These are phyloP conservation scores for Berkeleyomyces basicola DNA, from an alignment of 2,329 filamentous ascomycete species.

Conservation along the genomic window DNA sequence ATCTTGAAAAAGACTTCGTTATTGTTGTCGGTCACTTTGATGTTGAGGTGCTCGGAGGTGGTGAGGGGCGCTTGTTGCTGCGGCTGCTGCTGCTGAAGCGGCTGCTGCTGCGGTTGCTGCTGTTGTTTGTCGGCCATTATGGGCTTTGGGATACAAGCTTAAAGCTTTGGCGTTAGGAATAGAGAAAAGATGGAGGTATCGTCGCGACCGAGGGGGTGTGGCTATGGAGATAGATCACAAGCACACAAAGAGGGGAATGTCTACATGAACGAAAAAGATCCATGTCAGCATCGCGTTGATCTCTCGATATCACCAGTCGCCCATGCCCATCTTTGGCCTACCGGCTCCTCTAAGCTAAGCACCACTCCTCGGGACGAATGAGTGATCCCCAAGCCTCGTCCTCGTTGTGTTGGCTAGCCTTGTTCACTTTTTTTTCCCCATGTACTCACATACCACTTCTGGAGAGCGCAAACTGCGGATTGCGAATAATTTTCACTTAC, in stretches of 20 bases:
- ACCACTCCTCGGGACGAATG: neutral
- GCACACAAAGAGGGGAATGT: neutral
- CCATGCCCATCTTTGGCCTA: no score
- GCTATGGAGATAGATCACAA: neutral
- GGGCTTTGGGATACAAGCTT: neutral
- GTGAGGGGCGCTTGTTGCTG: conserved; percentile 19
- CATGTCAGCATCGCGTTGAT: neutral
- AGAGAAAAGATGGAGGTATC: neutral
- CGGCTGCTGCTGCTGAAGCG: conserved; percentile 18
- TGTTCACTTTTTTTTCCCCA: neutral
- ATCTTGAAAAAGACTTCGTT: conserved; percentile 99
- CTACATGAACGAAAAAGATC: neutral
- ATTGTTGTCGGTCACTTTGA: conserved; percentile 98
- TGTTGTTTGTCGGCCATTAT: conserved; percentile 29
- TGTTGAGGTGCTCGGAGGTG: conserved; percentile 76
- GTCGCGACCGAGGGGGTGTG: neutral
- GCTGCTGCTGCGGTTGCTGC: conserved; percentile 17
- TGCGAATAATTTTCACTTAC: neutral
- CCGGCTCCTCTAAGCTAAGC: no score
- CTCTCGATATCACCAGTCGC: neutral
- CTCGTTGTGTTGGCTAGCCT: neutral
- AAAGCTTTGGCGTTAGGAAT: neutral
- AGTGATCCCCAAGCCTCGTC: neutral
- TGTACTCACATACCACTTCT: neutral
- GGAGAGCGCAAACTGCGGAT: neutral